Percentiles rank a stretch among this genome's conserved stretches.
These are phyloP conservation scores for Simplicillium aogashimaense DNA, from an alignment of 2,329 filamentous ascomycete genomes.

Conservation along the genomic window DNA sequence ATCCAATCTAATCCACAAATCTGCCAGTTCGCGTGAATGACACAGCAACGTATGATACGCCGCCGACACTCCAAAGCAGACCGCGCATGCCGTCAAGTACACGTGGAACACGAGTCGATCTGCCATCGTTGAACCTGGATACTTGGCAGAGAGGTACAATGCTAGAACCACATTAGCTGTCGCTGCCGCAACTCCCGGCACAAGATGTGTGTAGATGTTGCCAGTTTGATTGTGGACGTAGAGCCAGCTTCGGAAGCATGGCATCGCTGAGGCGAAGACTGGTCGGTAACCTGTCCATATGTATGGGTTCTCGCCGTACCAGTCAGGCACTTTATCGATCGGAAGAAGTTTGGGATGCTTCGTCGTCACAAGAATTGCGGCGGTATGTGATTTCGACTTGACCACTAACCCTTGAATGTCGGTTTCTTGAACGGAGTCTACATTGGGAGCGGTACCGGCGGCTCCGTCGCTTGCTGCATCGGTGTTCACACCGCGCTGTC, in stretches of 20 bases:
- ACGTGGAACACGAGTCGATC: constrained; percentile 29
- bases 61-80: constrained; percentile 26
- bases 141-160: constrained; percentile 15
- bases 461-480: no score
- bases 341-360: constrained; percentile 6
- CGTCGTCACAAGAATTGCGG: no score
- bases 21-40: constrained; percentile 22
- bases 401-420: no score
- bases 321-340: constrained; percentile 25
- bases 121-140: constrained; percentile 18
- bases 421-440: no score
- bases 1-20: constrained; percentile 27
- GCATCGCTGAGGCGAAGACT: constrained; percentile 21
- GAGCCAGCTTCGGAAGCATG: constrained; percentile 27
- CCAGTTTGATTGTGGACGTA: constrained; percentile 25
- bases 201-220: constrained; percentile 26
- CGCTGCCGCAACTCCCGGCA: constrained; percentile 25
- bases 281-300: constrained; percentile 32
- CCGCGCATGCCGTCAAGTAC: constrained; percentile 23
- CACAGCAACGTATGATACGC: constrained; percentile 28
- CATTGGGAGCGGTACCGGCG: no score
- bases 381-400: no score
- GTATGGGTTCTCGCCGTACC: constrained; percentile 30
- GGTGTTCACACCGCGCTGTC: no score
- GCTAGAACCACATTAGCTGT: constrained; percentile 15